These are phyloP conservation scores for Myrica gale DNA, from an alignment of 306 rosid genomes.

Conservation along the genomic window DNA sequence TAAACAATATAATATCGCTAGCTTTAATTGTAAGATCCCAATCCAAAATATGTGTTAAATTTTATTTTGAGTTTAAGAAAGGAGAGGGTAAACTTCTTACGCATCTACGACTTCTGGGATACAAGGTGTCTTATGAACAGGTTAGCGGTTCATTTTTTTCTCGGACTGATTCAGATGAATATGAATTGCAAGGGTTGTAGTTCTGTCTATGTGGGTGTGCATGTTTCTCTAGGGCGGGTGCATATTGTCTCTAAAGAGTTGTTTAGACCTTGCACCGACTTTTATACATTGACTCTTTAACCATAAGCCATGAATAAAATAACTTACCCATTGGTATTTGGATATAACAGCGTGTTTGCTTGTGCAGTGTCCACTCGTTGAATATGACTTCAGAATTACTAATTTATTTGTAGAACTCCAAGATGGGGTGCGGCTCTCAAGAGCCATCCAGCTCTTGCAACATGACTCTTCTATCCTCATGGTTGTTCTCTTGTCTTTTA, in stretches of 20 bases:
- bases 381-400: slow-evolving; percentile 68
- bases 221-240: not conserved
- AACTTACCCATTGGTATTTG: slow-evolving; percentile 19
- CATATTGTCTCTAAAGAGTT: slow-evolving; percentile 3
- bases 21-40: no score
- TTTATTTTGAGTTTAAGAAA: no score
- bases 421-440: slow-evolving; percentile 80
- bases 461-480: slow-evolving; percentile 68
- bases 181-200: not conserved
- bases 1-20: no score
- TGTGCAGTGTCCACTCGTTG: slow-evolving; percentile 69
- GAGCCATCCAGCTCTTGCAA: slow-evolving; percentile 81
- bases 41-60: no score
- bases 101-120: slow-evolving; percentile 74
- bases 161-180: slow-evolving; percentile 19
- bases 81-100: slow-evolving; percentile 80
- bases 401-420: slow-evolving; percentile 79
- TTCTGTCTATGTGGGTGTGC: slow-evolving; percentile 2
- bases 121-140: slow-evolving; percentile 80
- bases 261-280: not conserved
- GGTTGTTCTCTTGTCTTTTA: slow-evolving; percentile 43
- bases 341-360: not conserved
- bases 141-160: slow-evolving; percentile 38
- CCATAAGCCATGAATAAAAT: slow-evolving; percentile 11
- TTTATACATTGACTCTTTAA: not conserved